Conservation (phyloP, 2,329 filamentous ascomycete species). For the Phoma herbarum region DNA sequence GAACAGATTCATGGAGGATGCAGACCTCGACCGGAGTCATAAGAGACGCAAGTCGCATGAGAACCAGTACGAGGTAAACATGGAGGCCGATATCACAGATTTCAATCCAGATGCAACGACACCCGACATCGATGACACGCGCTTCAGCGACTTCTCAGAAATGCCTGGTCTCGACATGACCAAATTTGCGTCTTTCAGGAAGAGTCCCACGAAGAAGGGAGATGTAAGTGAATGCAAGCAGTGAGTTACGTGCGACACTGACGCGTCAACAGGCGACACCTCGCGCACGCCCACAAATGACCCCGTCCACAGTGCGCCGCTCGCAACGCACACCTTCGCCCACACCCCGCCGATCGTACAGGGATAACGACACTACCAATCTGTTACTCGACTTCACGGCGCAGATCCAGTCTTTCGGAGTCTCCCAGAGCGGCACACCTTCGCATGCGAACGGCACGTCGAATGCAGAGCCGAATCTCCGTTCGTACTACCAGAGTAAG, state of each 20-base stretch:
- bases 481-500: slow-evolving; percentile 46
- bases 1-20: slow-evolving; percentile 44
- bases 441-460: slow-evolving; percentile 57
- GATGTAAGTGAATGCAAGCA: slow-evolving; percentile 27
- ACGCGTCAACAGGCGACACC: slow-evolving; percentile 41
- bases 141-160: slow-evolving; percentile 87
- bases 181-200: slow-evolving; percentile 77
- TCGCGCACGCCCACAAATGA: slow-evolving; percentile 52
- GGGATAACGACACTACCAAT: slow-evolving; percentile 72
- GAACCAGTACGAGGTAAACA: slow-evolving; percentile 33
- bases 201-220: slow-evolving; percentile 49
- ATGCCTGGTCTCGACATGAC: slow-evolving; percentile 81
- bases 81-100: slow-evolving; percentile 41
- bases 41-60: slow-evolving; percentile 36
- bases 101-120: slow-evolving; percentile 45
- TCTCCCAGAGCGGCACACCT: slow-evolving; percentile 52
- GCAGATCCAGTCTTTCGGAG: slow-evolving; percentile 67
- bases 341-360: slow-evolving; percentile 62
- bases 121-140: slow-evolving; percentile 70
- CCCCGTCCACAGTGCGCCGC: slow-evolving; percentile 60
- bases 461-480: slow-evolving; percentile 61
- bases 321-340: slow-evolving; percentile 57
- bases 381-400: slow-evolving; percentile 89
- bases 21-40: slow-evolving; percentile 32
- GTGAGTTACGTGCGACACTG: not conserved